Base-by-base conservation (phyloP, 192 early-diverging fungal species). In the Dissophora globulifera region DNA sequence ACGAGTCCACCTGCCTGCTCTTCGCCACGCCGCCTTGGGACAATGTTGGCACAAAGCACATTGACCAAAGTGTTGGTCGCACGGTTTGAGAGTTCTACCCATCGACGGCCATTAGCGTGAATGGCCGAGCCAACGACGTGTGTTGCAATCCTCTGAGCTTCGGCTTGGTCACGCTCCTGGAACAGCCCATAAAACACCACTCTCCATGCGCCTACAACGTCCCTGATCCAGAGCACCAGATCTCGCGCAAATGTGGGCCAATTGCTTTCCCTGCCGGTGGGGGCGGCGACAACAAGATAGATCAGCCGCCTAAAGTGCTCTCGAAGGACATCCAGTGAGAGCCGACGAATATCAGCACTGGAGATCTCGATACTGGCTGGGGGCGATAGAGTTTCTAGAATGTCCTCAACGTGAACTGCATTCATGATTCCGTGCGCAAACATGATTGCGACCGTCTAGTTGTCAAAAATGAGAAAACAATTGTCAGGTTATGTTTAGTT, bases 181-280 rank as follows among this genome's bases (percentile, higher is more conserved):
- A 71, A 60, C 16, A 79, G 26, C 15, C 68, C 62, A 58, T 69
- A 79, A 48, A 79, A 79, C 5, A 62, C 59, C 27, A 69, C 60
- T 45, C 78, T 63, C 78, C 78, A 79, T 13, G 68, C 62, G 11
- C 78, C 67, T 26, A 79, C 64, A 3, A 79, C 69, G 51, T 79
- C 78, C 15, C 78, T 57, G 47, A 79, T 79, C 78, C 78, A 79
- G 19, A 79, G 67, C 40, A 71, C 50, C 45, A 79, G 22, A 42
- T 79, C 78, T 20, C 67, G 63, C 23, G 67, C 78, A 56, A 79
- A 79, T 12, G 78, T 79, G 9, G 66, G 51, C 58, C 60, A 78
- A 27, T 43, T 67, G 23, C 53, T 79, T 51, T 79, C 78, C 27
- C 69, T 48, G 16, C 68, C 78, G 13, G 49, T 42, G 15, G 62